phyloP scores from a whole-genome alignment of 2,329 filamentous ascomycete genomes.

The Beauveria varroae region DNA sequence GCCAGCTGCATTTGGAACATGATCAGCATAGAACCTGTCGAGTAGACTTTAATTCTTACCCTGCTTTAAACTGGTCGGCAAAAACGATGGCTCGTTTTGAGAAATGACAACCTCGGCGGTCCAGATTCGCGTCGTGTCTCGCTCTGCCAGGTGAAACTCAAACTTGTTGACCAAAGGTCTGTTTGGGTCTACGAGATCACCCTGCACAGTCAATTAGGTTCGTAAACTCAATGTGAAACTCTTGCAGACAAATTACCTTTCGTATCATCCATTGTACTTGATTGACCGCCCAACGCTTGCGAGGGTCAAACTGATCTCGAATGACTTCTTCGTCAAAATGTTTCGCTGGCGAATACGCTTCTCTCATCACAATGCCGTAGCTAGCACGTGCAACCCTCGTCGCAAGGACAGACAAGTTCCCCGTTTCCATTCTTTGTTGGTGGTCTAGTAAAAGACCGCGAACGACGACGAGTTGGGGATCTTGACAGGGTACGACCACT shows the following conservation, averaged over 20 bases:
- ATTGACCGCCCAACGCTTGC: slow-evolving; percentile 31
- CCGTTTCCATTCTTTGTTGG: slow-evolving; percentile 37
- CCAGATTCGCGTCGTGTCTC: slow-evolving; percentile 28
- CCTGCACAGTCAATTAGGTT: slow-evolving; percentile 19
- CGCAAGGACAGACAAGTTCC: slow-evolving; percentile 33
- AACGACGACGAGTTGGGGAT: slow-evolving; percentile 48
- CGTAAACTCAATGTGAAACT: not conserved
- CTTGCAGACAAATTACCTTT: slow-evolving; percentile 21
- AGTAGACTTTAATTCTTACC: slow-evolving; percentile 18
- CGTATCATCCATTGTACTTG: slow-evolving; percentile 36
- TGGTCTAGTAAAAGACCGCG: slow-evolving; percentile 45
- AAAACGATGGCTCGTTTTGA: slow-evolving; percentile 26
- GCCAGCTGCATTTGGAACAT: slow-evolving; percentile 20
- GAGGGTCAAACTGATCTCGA: slow-evolving; percentile 24
- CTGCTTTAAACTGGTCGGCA: slow-evolving; percentile 31
- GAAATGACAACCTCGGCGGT: slow-evolving; percentile 33
- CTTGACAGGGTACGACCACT: slow-evolving; percentile 36
- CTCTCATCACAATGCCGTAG: slow-evolving; percentile 33
- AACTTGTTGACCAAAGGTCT: slow-evolving; percentile 26
- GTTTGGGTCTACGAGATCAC: slow-evolving; percentile 31
- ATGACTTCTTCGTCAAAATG: slow-evolving; percentile 30
- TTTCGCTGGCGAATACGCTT: slow-evolving; percentile 27
- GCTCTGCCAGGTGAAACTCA: slow-evolving; percentile 25
- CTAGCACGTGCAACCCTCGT: slow-evolving; percentile 33
- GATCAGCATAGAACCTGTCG: not conserved